Evolutionary conservation across 1,284 basidiomycete species (phyloP), one percentile per base, ranked within the genome.

Genomic region (Malassezia psittaci): DNA sequence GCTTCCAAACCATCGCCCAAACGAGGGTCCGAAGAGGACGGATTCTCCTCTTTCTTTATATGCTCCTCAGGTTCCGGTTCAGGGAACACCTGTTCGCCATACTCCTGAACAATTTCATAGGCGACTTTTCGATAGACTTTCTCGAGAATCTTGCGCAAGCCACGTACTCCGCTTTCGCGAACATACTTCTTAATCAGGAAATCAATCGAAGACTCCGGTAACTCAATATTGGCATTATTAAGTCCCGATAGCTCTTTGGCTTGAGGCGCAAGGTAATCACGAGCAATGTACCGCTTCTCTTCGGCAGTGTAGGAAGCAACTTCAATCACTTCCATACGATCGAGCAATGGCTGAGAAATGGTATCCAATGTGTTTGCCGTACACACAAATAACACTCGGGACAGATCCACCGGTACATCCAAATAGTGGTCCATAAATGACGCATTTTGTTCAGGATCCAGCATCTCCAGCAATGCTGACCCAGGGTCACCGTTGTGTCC

Each of bases 101-200:
- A 81, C 62, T 96, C 88, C 65, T 85, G 81, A 5, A 98, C 89
- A 59, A 98, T 84, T 75, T 87, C 88, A 64, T 94, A 81, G 0
- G 93, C 91, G 5, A 93, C 88, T 77, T 99, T 99, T 62, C 94
- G 84, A 77, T 93, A 98, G 55, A 98, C 91, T 89, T 94, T 76
- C n/a, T 49, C 46, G n/a, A 56, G 48, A 21, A 73, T 53, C 62
- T 74, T 74, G 42, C 71, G 64, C 45, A 74, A 56, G 2, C 66
- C 64, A 49, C 72, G 70, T 16, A 74, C 72, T 35, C 94, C 94
- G 69, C 88, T 93, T 79, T 99, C 93, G 39, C 93, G 83, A 70
- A 89, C 93, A 77, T 98, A 96, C 75, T 90, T 94, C 73, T 90
- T 87, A 78, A 99, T 96, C 52, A 98, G 80, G 34, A 84, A 79